phyloP scores from a whole-genome alignment of 169 alveolate genomes.

The Babesia ovata region DNA sequence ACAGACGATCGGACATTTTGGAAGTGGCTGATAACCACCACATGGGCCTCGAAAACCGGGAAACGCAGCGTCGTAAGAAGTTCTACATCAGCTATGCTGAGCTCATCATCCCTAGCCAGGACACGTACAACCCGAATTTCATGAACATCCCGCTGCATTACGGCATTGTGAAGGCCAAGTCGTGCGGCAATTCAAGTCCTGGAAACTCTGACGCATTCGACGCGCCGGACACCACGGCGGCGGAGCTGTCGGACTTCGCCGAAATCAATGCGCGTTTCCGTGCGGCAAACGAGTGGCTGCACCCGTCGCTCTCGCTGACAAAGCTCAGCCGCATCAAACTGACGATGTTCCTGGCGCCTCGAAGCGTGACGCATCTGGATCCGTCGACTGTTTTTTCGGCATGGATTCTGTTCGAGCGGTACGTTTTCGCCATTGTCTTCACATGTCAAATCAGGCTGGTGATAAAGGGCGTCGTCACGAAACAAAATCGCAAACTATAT shows the following conservation, averaged over 20 bases:
- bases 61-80: conserved; percentile 19
- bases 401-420: conserved; percentile 79
- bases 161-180: conserved; percentile 4
- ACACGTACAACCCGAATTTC: conserved; percentile 50
- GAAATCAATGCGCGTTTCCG: conserved; percentile 50
- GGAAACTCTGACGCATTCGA: not conserved
- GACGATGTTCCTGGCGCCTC: conserved; percentile 60
- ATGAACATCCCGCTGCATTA: conserved; percentile 50
- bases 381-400: conserved; percentile 79
- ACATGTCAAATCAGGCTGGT: conserved; percentile 57
- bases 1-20: conserved; percentile 1
- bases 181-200: not conserved
- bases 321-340: conserved; percentile 65
- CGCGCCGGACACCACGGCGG: not conserved
- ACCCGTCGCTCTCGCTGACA: conserved; percentile 64
- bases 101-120: conserved; percentile 56
- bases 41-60: conserved; percentile 9
- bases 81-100: conserved; percentile 61
- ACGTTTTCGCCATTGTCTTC: not conserved
- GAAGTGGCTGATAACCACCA: not conserved
- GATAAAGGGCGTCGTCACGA: conserved; percentile 71
- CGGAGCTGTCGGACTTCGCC: not conserved
- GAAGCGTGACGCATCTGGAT: conserved; percentile 69
- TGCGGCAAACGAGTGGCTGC: conserved; percentile 53
- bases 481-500: conserved; percentile 72